These are phyloP conservation scores for Trichoderma sp. DNA, from an alignment of 2,329 filamentous ascomycete species.

Conservation along the genomic window DNA sequence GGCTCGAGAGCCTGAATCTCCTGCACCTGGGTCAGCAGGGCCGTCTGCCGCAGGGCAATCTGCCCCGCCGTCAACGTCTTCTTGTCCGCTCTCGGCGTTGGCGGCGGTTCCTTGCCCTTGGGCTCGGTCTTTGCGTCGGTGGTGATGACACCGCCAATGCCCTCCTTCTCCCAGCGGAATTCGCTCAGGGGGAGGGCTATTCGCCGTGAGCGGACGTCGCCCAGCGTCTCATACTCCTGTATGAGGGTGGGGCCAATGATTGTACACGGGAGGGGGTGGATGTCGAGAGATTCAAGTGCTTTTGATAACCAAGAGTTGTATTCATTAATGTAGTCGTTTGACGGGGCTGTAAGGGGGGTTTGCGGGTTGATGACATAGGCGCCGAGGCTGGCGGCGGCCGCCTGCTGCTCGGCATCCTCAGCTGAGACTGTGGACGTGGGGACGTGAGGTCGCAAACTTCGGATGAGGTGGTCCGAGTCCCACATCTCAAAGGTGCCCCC, in stretches of 20 bases:
- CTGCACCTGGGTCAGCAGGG: conserved; percentile 78
- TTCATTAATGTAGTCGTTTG: conserved; percentile 79
- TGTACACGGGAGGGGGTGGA: conserved; percentile 77
- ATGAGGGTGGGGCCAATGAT: conserved; percentile 73
- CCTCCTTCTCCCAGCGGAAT: conserved; percentile 83
- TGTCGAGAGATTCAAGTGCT: conserved; percentile 69
- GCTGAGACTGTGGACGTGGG: conserved; percentile 47
- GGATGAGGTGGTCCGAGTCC: conserved; percentile 84
- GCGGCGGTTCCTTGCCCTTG: conserved; percentile 47
- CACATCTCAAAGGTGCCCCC: conserved; percentile 84
- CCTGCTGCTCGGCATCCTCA: conserved; percentile 55
- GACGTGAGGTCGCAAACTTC: conserved; percentile 79
- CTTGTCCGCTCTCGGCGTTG: conserved; percentile 32
- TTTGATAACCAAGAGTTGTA: conserved; percentile 82
- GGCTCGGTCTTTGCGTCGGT: conserved; percentile 60
- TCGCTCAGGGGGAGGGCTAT: conserved; percentile 86
- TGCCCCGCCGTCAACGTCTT: conserved; percentile 67
- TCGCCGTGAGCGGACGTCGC: conserved; percentile 70
- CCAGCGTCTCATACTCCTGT: conserved; percentile 74
- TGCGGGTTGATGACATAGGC: conserved; percentile 82
- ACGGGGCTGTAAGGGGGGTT: conserved; percentile 76
- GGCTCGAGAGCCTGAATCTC: conserved; percentile 86
- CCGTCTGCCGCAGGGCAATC: conserved; percentile 72
- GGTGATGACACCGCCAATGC: conserved; percentile 63
- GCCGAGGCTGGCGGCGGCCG: conserved; percentile 68